Percentiles rank a stretch among this genome's conserved stretches.
phyloP scores from a whole-genome alignment of 202 grass and related monocot genomes.

The Zizania palustris region DNA sequence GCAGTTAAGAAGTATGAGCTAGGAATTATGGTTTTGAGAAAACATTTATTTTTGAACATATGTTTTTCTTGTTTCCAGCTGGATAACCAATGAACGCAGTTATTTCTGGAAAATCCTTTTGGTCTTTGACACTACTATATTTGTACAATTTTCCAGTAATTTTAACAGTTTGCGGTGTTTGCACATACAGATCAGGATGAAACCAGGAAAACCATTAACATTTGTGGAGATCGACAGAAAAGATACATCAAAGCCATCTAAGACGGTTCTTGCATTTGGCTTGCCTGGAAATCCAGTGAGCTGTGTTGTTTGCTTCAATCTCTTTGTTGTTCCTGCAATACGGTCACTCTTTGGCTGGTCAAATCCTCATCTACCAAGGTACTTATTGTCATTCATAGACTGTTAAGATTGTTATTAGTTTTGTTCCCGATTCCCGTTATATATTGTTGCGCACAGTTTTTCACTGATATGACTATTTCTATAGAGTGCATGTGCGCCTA shows the following conservation, averaged over 20 bases:
- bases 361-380: slow-evolving; percentile 83
- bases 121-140: neutral
- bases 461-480: slow-evolving; percentile 27
- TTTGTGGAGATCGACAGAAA: slow-evolving; percentile 64
- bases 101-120: slow-evolving; percentile 14
- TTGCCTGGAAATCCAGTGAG: slow-evolving; percentile 99
- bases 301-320: slow-evolving; percentile 90
- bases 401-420: slow-evolving; percentile 14
- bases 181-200: slow-evolving; percentile 73
- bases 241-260: slow-evolving; percentile 50
- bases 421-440: neutral
- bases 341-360: slow-evolving; percentile 70
- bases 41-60: neutral
- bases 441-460: slow-evolving; percentile 20
- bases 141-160: slow-evolving; percentile 18
- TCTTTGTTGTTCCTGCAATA: slow-evolving; percentile 89
- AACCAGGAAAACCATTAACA: slow-evolving; percentile 90
- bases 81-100: slow-evolving; percentile 2
- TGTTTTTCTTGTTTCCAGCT: slow-evolving; percentile 13
- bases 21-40: neutral
- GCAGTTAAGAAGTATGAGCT: neutral
- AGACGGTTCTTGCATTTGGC: slow-evolving; percentile 80
- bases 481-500: slow-evolving; percentile 71
- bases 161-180: slow-evolving; percentile 21
- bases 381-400: slow-evolving; percentile 5